Evolutionary conservation across 75 land plant genomes (phyloP), one percentile per base, ranked within the genome.

Genomic region (Adiantum capillusveneris): DNA sequence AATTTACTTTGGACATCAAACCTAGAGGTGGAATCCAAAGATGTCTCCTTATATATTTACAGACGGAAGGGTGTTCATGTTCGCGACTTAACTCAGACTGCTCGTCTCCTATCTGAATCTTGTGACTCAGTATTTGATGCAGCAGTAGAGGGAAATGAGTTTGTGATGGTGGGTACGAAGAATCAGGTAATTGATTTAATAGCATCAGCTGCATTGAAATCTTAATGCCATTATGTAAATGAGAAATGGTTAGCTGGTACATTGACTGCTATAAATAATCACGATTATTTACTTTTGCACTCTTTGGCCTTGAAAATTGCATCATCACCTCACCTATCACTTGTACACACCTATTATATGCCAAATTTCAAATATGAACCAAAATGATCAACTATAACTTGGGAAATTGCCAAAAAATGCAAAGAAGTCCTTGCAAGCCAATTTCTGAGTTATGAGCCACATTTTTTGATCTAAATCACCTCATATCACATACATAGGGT

Each of bases 191-290:
- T 13, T 62, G 22, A 51, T 62, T n/a, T 17, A 25, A 19, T 18
- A 25, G 48, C 26, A 24, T 46, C 19, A 44, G 1, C 20, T 21
- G 14, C 31, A 29, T n/a, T n/a, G 25, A 18, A 13, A 61, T 7
- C 14, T 61, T 28, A 28, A 44, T 61, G 31, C 11, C 63, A 61
- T 61, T 61, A 61, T 61, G 56, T 61, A 26, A 61, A 61, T 26
- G 19, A 25, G 14, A 61, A 61, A 45, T 46, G 64, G 64, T 18
- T 62, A 25, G 27, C 12, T 52, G 54, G 55, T 48, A 62, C 44
- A 28, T 48, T 62, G 44, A 62, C 64, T n/a, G n/a, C n/a, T n/a
- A n/a, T n/a, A n/a, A n/a, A n/a, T n/a, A n/a, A n/a, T n/a, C n/a
- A n/a, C n/a, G n/a, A n/a, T n/a, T n/a, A n/a, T n/a, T n/a, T n/a